Evolutionary conservation across 176 grass and related monocot genomes (phyloP).

Genomic region (Zea luxurians): DNA sequence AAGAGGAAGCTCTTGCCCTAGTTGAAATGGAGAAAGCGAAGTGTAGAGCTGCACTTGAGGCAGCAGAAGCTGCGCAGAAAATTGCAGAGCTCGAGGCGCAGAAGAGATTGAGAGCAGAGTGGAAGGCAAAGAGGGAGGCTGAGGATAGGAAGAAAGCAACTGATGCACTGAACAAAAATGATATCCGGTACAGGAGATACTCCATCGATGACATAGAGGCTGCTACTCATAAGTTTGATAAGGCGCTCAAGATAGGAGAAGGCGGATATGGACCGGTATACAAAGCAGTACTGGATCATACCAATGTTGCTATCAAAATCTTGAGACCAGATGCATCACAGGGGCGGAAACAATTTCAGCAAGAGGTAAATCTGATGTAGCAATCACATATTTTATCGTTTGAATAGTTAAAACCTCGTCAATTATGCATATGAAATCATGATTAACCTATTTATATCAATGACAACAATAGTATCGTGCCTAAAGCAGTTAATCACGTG

Average conservation of each 20-base stretch:
- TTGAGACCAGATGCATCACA: slow-evolving; percentile 85
- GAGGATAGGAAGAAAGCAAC: slow-evolving; percentile 69
- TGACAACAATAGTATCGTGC: background rate
- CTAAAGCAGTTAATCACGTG: background rate
- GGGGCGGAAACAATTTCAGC: slow-evolving; percentile 92
- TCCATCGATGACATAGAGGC: slow-evolving; percentile 86
- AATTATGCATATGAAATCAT: slow-evolving; percentile 13
- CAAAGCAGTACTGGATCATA: slow-evolving; percentile 79
- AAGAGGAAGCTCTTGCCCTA: slow-evolving; percentile 79
- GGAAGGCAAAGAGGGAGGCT: slow-evolving; percentile 59
- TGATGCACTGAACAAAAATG: slow-evolving; percentile 49
- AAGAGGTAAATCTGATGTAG: slow-evolving; percentile 67
- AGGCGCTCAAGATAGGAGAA: slow-evolving; percentile 84
- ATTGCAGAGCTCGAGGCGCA: slow-evolving; percentile 80
- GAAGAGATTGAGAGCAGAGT: slow-evolving; percentile 77
- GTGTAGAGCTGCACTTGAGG: slow-evolving; percentile 84
- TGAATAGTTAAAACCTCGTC: slow-evolving; percentile 4
- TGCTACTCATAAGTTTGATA: slow-evolving; percentile 71
- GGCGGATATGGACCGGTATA: slow-evolving; percentile 95
- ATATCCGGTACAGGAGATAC: slow-evolving; percentile 77
- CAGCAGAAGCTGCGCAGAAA: slow-evolving; percentile 72
- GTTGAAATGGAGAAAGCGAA: slow-evolving; percentile 87
- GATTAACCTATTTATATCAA: slow-evolving; percentile 8
- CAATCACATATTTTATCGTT: background rate
- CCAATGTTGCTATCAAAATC: slow-evolving; percentile 86